Evolutionary conservation across 2,329 filamentous ascomycete species (phyloP), one percentile per base, ranked within the genome.

Genomic region (Sclerotinia subarctica): DNA sequence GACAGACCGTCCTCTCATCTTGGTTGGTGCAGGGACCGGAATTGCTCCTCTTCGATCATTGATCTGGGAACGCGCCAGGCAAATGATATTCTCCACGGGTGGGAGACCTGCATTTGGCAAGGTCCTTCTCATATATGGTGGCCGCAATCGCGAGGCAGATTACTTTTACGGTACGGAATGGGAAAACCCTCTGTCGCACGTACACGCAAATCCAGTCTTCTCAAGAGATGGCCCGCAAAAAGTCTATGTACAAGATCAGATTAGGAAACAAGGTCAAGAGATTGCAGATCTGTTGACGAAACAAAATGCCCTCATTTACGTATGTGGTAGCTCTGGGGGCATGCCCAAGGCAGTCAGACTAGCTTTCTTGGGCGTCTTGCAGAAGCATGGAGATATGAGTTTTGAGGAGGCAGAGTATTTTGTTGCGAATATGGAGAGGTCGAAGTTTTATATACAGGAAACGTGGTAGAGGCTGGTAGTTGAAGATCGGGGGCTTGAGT

Each of bases 11-110:
- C 74, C 93, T 0, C 84, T 94, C 10, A 82, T 97, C 46, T 87
- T 94, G 75, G 86, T 97, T 65, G 93, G 90, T 1, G 91, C 94
- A 0, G 94, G 94, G 3, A 97, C 94, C 0, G 94, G 94, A 8
- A 82, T 97, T 44, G 94, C 94, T 0, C 94, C 94, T 0, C 88
- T 97, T 74, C 88, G 94, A 3, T 87, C 90, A 5, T 83, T 97
- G 72, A 83, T 95, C n/a, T 89, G 90, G 76, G 89, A 96, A 72
- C 90, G 93, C n/a, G 77, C 78, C 3, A 24, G 35, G 32, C 8
- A 57, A 47, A 51, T n/a, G 2, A 17, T 46, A 21, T 2, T 15
- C 6, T 46, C 49, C 21, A 38, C 77, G 19, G 75, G 78, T 42
- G 70, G 11, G 2, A 13, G 1, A 42, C 69, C 75, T 19, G 73